These are phyloP conservation scores for Prunella vulgaris DNA, from an alignment of 257 asterid species.

Conservation along the genomic window DNA sequence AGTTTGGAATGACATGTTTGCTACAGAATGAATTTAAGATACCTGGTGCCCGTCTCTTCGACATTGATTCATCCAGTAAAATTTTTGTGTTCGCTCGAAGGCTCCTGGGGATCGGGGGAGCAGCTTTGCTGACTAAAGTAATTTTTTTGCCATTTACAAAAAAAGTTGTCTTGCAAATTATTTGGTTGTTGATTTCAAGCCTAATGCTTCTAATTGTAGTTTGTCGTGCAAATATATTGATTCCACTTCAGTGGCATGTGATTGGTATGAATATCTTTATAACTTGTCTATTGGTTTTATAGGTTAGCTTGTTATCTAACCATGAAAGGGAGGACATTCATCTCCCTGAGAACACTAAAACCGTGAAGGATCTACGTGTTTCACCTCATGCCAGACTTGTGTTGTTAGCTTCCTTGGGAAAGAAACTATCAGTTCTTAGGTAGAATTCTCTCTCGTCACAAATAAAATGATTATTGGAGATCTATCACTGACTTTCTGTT, in stretches of 20 bases:
- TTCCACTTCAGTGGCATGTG: conserved; percentile 1
- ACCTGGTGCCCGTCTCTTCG: conserved; percentile 84
- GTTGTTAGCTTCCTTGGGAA: conserved; percentile 81
- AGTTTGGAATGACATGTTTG: not conserved
- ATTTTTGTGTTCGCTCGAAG: conserved; percentile 61
- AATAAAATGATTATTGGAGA: conserved; percentile 1
- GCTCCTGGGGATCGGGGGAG: conserved; percentile 60
- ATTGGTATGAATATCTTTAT: conserved; percentile 5
- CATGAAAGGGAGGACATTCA: conserved; percentile 60
- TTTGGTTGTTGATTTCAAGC: not conserved
- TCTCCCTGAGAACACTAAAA: conserved; percentile 58
- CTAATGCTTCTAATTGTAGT: not conserved
- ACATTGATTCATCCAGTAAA: conserved; percentile 54
- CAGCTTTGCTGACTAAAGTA: conserved; percentile 80
- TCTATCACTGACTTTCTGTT: conserved; percentile 15
- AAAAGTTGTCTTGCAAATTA: not conserved
- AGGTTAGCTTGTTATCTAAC: conserved; percentile 65
- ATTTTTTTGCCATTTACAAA: conserved; percentile 25
- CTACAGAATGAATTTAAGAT: conserved; percentile 56
- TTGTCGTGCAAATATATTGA: not conserved
- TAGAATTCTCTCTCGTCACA: conserved; percentile 12
- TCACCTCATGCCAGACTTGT: conserved; percentile 74
- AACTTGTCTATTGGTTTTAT: conserved; percentile 20
- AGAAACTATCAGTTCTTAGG: conserved; percentile 78
- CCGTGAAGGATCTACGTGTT: conserved; percentile 68